Percentiles rank a stretch among this genome's conserved stretches.
Conservation (phyloP, 2,329 filamentous ascomycete species). For the Apiospora sp. region DNA sequence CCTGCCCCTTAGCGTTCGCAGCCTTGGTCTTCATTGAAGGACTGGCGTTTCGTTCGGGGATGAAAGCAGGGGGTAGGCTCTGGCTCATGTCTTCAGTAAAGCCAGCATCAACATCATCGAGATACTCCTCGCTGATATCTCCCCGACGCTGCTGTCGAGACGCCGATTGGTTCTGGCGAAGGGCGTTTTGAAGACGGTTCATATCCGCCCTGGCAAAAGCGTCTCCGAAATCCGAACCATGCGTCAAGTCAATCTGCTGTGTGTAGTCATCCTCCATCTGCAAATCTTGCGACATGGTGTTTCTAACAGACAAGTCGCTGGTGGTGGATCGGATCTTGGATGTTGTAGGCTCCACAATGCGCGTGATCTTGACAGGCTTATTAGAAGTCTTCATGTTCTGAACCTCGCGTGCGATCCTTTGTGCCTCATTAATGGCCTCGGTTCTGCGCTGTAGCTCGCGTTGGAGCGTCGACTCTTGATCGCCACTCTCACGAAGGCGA, state of each 20-base stretch:
- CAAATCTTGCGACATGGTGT: constrained; percentile 42
- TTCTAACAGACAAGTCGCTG: constrained; percentile 46
- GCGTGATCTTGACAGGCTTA: constrained; percentile 44
- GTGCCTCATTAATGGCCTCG: constrained; percentile 35
- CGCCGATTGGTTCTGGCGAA: constrained; percentile 39
- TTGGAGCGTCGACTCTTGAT: constrained; percentile 33
- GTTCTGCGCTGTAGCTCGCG: constrained; percentile 31
- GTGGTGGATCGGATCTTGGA: constrained; percentile 36
- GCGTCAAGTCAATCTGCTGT: constrained; percentile 45
- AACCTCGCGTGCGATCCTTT: constrained; percentile 35
- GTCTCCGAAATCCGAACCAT: constrained; percentile 44
- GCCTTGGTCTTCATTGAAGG: constrained; percentile 32
- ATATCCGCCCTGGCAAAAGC: constrained; percentile 41
- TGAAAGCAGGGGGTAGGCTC: constrained; percentile 38
- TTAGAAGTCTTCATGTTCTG: constrained; percentile 38
- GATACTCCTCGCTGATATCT: constrained; percentile 33
- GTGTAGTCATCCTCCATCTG: constrained; percentile 48
- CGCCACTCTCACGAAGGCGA: constrained; percentile 33
- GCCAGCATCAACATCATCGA: constrained; percentile 33
- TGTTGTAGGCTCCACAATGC: constrained; percentile 41
- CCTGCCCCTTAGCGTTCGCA: constrained; percentile 24
- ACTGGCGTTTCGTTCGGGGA: constrained; percentile 30
- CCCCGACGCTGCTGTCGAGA: constrained; percentile 31
- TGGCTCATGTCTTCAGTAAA: constrained; percentile 40
- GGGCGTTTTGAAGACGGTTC: constrained; percentile 31